Evolutionary conservation across 2,329 filamentous ascomycete genomes (phyloP), one percentile per base, ranked within the genome.

Genomic region (Scedosporium minutisporum): DNA sequence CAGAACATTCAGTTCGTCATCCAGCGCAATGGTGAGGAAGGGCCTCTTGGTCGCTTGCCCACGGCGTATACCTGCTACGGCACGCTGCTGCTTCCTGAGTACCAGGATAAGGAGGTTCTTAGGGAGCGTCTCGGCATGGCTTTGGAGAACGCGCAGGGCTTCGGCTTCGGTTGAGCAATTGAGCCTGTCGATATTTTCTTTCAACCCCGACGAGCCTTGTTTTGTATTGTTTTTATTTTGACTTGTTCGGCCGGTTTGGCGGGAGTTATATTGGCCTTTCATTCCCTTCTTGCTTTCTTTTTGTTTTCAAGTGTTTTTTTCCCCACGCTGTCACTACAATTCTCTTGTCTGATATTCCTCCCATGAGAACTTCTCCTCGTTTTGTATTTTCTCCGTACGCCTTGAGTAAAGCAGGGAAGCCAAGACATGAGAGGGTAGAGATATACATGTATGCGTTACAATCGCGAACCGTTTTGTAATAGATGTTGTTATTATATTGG

Each of bases 1-100:
- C 83, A 84, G 65, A 91, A 89, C 68, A 78, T 97, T 57, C 87
- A 89, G 69, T 97, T 97, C 73, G 84, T 90, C 14, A 82, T 99
- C 53, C 89, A 93, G 74, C 86, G 84, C 69, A 91, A 92, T 70
- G 86, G 90, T 16, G 80, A 86, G 62, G 88, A 83, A 66, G 79
- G 76, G 2, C 76, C 78, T 1, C 71, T 72, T 2, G 82, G 81
- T 0, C 82, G 84, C 65, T 70, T 99, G 68, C 95, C 95, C 3
- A 96, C 89, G 4, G 93, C 91, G 65, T 88, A 92, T 69, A 99
- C 95, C 0, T 99, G 95, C 74, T 97, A 96, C 76, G 91, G 93
- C 1, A 93, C 90, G 58, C 75, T 99, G 57, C 76, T 96, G 66
- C 74, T 99, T 65, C 95, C 95, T 1, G 87, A 93, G 74, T 99